phyloP scores from a whole-genome alignment of 1,139 yeast genomes.

The Geotrichum citri-aurantii region DNA sequence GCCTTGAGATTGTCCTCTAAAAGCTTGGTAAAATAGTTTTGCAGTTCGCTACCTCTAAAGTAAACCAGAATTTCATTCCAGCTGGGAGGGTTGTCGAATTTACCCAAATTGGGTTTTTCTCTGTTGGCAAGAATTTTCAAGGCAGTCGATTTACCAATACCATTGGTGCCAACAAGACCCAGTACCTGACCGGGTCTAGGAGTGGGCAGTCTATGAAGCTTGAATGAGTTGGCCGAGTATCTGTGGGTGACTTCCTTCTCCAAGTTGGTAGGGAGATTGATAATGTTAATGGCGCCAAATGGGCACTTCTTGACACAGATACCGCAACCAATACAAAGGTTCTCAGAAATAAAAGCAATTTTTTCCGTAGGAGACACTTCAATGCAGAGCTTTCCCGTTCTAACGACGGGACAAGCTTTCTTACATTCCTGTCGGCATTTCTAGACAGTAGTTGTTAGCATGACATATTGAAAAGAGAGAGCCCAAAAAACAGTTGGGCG shows the following conservation, averaged over 20 bases:
- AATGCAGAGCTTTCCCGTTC: conserved; percentile 95
- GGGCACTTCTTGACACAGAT: conserved; percentile 98
- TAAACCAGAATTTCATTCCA: conserved; percentile 90
- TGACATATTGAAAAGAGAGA: background rate
- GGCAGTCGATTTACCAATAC: conserved; percentile 98
- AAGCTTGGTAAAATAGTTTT: conserved; percentile 89
- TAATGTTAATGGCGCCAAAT: conserved; percentile 90
- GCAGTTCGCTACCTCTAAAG: conserved; percentile 96
- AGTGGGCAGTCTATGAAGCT: conserved; percentile 92
- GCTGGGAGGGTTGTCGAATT: conserved; percentile 91
- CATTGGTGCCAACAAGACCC: conserved; percentile 96
- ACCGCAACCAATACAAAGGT: conserved; percentile 97
- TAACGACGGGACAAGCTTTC: conserved; percentile 93
- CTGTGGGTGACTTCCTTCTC: conserved; percentile 92
- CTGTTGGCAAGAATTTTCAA: conserved; percentile 96
- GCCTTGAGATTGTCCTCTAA: conserved; percentile 92
- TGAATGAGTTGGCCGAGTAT: conserved; percentile 96
- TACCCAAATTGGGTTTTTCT: conserved; percentile 93
- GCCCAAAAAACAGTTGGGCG: no score
- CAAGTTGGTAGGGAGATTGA: conserved; percentile 91
- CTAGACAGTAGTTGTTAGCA: conserved; percentile 18
- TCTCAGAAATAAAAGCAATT: conserved; percentile 94
- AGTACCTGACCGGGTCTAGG: conserved; percentile 99
- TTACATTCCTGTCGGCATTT: conserved; percentile 98
- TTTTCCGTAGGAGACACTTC: conserved; percentile 89